These are phyloP conservation scores for Tirmania nivea DNA, from an alignment of 495 filamentous ascomycete species.

Conservation along the genomic window DNA sequence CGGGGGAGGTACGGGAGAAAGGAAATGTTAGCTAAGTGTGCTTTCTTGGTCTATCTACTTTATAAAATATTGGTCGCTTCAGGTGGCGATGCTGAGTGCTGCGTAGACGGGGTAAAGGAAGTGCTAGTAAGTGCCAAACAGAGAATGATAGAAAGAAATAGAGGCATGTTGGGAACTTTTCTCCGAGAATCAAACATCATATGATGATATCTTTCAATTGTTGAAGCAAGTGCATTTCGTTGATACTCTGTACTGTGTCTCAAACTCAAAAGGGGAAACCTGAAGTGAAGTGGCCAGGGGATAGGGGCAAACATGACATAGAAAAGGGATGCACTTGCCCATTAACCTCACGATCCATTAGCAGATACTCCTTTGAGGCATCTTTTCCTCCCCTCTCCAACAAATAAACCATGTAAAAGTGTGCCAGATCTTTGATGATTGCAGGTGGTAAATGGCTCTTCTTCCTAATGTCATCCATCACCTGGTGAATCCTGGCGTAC, in stretches of 20 bases:
- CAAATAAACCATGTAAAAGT: slow-evolving; percentile 65
- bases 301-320: slow-evolving; percentile 2
- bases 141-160: not conserved
- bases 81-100: not conserved
- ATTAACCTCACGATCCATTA: slow-evolving; percentile 66
- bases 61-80: too few species aligned
- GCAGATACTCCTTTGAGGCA: slow-evolving; percentile 67
- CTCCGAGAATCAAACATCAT: too few species aligned
- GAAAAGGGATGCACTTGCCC: slow-evolving; percentile 32
- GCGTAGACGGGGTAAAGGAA: not conserved
- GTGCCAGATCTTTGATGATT: slow-evolving; percentile 52
- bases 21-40: slow-evolving; percentile 3
- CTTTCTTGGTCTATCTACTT: not conserved
- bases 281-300: not conserved
- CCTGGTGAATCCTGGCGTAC: slow-evolving; percentile 51
- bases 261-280: not conserved
- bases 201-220: too few species aligned
- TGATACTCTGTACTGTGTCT: not conserved
- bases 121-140: not conserved
- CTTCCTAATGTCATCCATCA: slow-evolving; percentile 54
- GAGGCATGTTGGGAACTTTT: too few species aligned
- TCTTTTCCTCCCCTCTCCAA: slow-evolving; percentile 66
- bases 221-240: not conserved
- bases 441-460: slow-evolving; percentile 49
- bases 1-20: not conserved